These are phyloP conservation scores for Ogataea ganodermae DNA, from an alignment of 805 yeast species.

Conservation along the genomic window DNA sequence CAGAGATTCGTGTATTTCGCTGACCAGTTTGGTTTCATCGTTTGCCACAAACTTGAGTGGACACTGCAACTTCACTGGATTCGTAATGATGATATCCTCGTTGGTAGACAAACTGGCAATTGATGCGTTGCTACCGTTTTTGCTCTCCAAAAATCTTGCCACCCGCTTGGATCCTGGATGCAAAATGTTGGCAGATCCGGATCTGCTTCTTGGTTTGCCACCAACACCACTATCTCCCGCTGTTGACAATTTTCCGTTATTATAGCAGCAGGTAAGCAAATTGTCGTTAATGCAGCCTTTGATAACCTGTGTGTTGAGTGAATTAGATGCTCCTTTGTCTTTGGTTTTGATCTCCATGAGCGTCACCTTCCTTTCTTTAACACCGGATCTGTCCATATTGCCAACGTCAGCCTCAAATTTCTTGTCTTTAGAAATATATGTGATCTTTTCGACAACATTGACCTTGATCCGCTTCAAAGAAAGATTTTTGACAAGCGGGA, in stretches of 20 bases:
- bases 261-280: conserved; percentile 57
- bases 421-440: conserved; percentile 59
- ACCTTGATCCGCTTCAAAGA: conserved; percentile 63
- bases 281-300: conserved; percentile 60
- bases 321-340: conserved; percentile 36
- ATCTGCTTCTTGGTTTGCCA: conserved; percentile 19
- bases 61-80: conserved; percentile 40
- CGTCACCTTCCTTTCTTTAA: conserved; percentile 55
- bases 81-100: conserved; percentile 36
- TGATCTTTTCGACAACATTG: conserved; percentile 65
- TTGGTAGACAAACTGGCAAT: conserved; percentile 1
- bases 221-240: not conserved
- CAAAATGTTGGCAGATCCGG: conserved; percentile 19
- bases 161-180: conserved; percentile 17
- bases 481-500: conserved; percentile 65
- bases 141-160: conserved; percentile 25
- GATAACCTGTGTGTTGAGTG: conserved; percentile 61
- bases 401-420: conserved; percentile 57
- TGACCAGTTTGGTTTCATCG: conserved; percentile 32
- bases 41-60: conserved; percentile 36
- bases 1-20: conserved; percentile 29
- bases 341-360: conserved; percentile 67
- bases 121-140: conserved; percentile 5
- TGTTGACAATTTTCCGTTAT: conserved; percentile 26
- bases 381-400: conserved; percentile 34